These are phyloP conservation scores for Rhynchosporium agropyri DNA, from an alignment of 2,329 filamentous ascomycete species.

Conservation along the genomic window DNA sequence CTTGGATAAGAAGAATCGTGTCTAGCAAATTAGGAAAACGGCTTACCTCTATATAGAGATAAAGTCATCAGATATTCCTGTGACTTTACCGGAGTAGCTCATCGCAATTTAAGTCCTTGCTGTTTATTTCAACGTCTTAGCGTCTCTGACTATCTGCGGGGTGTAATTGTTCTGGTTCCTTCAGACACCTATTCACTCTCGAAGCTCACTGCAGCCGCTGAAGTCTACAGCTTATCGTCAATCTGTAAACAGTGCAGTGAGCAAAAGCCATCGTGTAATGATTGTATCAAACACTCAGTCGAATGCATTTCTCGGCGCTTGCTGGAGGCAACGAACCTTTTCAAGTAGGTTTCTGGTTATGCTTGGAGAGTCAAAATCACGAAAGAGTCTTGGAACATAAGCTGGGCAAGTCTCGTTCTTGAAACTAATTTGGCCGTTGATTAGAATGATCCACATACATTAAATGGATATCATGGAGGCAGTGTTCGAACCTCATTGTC, in stretches of 20 bases:
- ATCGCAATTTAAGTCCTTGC: background rate
- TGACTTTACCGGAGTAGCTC: background rate
- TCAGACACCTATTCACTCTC: background rate
- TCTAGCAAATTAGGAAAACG: too few relatives aligned
- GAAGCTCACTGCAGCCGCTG: background rate
- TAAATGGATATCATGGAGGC: slow-evolving; percentile 9
- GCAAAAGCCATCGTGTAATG: slow-evolving; percentile 45
- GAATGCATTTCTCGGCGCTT: slow-evolving; percentile 43
- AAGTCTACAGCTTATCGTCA: background rate
- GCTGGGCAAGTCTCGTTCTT: background rate
- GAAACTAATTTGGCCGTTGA: background rate
- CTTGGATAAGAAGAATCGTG: too few relatives aligned
- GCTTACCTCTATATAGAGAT: too few relatives aligned
- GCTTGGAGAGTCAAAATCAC: background rate
- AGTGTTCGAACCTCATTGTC: slow-evolving; percentile 3
- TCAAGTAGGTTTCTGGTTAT: slow-evolving; percentile 19
- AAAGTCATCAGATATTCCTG: background rate
- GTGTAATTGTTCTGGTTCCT: background rate
- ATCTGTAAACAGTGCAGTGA: slow-evolving; percentile 45
- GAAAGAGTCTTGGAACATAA: background rate
- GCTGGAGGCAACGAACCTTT: slow-evolving; percentile 19
- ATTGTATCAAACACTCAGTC: slow-evolving; percentile 47
- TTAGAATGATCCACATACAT: slow-evolving; percentile 8
- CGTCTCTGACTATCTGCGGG: background rate
- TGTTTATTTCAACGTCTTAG: background rate